These are phyloP conservation scores for Geosmithia flava DNA, from an alignment of 2,329 filamentous ascomycete species.

Conservation along the genomic window DNA sequence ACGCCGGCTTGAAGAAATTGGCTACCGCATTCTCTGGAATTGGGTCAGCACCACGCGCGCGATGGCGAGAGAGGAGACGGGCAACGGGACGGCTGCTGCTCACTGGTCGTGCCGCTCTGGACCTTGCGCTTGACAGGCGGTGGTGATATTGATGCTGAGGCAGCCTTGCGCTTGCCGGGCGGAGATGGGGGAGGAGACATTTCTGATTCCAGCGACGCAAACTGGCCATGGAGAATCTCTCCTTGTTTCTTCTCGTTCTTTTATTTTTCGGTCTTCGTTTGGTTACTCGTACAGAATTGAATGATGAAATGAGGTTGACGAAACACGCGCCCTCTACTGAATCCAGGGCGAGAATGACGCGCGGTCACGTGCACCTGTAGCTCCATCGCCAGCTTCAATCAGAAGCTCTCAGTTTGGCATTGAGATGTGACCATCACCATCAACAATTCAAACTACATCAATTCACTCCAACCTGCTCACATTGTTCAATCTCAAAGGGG, in stretches of 20 bases:
- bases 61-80: background rate
- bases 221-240: background rate
- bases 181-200: conserved; percentile 7
- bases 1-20: conserved; percentile 79
- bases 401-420: no score
- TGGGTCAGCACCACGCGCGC: conserved; percentile 6
- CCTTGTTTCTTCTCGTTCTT: no score
- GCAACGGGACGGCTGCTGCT: conserved; percentile 6
- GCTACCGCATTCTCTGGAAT: conserved; percentile 53
- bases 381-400: no score
- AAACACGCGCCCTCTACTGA: no score
- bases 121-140: conserved; percentile 39
- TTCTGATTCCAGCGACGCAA: background rate
- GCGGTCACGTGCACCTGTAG: conserved; percentile 16
- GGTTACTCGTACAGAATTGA: no score
- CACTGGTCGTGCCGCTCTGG: conserved; percentile 39
- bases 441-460: background rate
- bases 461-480: no score
- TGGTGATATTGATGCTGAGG: conserved; percentile 35
- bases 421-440: no score
- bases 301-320: no score
- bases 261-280: no score
- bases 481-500: no score
- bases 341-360: conserved; percentile 10
- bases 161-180: conserved; percentile 19